Conservation (phyloP, 148 eudicot species). For the Vaccinium vitisidaea region DNA sequence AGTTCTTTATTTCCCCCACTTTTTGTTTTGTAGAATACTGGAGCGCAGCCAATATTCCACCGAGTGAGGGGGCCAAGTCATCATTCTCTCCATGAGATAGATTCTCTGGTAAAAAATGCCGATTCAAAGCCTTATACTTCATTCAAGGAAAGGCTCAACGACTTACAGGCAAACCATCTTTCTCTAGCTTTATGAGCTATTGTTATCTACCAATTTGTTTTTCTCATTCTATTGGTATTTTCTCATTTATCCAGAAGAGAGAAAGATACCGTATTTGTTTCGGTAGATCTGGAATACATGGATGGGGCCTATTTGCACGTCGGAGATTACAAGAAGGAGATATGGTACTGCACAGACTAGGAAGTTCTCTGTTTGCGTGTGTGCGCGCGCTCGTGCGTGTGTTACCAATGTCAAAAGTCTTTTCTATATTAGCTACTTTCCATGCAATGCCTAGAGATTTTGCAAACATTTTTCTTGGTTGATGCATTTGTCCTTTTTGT, state of each 20-base stretch:
- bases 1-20: neutral
- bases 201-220: neutral
- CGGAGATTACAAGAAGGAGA: constrained; percentile 86
- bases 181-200: constrained; percentile 5
- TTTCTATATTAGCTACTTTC: neutral
- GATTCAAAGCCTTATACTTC: constrained; percentile 47
- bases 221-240: constrained; percentile 11
- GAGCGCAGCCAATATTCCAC: constrained; percentile 56
- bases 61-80: constrained; percentile 70
- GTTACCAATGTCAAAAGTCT: constrained; percentile 1
- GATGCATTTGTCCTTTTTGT: neutral
- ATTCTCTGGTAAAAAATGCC: constrained; percentile 49
- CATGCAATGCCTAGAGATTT: neutral
- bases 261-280: constrained; percentile 72
- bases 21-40: constrained; percentile 37
- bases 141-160: constrained; percentile 65
- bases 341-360: constrained; percentile 51
- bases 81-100: constrained; percentile 68
- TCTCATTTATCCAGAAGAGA: constrained; percentile 44
- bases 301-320: constrained; percentile 99
- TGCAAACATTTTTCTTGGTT: neutral
- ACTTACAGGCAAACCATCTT: constrained; percentile 57
- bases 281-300: constrained; percentile 94
- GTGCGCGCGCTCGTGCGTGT: no score
- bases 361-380: neutral